phyloP scores from a whole-genome alignment of 164 flowering plant species.

The Magnolia sinica region DNA sequence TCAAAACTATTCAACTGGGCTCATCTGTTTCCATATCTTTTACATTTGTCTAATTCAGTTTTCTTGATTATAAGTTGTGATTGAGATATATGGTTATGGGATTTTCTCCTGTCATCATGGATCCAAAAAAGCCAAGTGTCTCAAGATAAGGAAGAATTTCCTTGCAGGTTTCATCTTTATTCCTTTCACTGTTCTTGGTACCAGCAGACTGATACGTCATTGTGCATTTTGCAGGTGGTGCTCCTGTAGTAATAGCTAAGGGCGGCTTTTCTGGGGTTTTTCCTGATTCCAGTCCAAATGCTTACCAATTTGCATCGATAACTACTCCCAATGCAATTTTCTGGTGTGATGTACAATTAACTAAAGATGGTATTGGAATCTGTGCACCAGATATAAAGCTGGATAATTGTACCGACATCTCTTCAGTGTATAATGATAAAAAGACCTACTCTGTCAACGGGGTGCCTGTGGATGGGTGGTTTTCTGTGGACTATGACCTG shows the following conservation, averaged over 20 bases:
- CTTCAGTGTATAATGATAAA: not conserved
- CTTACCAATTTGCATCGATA: conserved; percentile 25
- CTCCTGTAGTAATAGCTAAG: conserved; percentile 52
- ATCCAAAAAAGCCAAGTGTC: not conserved
- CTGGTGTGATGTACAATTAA: conserved; percentile 93
- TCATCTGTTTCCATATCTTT: not conserved
- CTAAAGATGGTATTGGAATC: conserved; percentile 72
- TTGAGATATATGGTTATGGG: no score
- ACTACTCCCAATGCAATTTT: conserved; percentile 29
- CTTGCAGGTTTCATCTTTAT: not conserved
- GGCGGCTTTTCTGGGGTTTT: conserved; percentile 59
- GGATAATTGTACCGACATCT: conserved; percentile 45
- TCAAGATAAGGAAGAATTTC: not conserved
- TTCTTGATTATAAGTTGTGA: not conserved
- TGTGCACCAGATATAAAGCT: conserved; percentile 59
- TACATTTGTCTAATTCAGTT: not conserved
- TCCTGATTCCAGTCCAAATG: conserved; percentile 37
- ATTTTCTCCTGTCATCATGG: not conserved
- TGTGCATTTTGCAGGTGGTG: conserved; percentile 43
- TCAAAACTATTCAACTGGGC: not conserved
- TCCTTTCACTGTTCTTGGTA: not conserved
- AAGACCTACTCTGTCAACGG: conserved; percentile 63
- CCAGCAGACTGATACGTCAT: not conserved
- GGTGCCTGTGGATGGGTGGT: conserved; percentile 49
- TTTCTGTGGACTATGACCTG: conserved; percentile 65